Evolutionary conservation across 805 yeast genomes (phyloP).

Genomic region (Yamadazyma insecticola): DNA sequence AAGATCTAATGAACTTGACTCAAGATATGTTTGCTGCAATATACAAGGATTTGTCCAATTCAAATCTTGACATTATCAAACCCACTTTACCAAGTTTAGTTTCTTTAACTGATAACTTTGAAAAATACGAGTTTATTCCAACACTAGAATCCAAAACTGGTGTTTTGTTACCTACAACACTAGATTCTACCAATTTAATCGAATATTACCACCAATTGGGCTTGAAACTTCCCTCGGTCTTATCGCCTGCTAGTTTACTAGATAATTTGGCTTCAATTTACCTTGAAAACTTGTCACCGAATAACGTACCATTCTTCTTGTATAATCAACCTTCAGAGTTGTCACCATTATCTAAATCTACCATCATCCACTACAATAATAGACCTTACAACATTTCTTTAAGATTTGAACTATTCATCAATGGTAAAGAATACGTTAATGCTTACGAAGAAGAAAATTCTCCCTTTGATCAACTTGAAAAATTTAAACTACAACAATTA

Average conservation of each 20-base stretch:
- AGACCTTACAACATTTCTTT: conserved; percentile 44
- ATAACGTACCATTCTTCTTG: conserved; percentile 60
- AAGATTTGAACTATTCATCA: conserved; percentile 80
- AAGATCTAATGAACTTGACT: conserved; percentile 61
- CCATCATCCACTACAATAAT: conserved; percentile 22
- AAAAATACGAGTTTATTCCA: conserved; percentile 59
- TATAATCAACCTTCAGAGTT: conserved; percentile 77
- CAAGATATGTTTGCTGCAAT: conserved; percentile 50
- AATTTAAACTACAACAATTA: conserved; percentile 57
- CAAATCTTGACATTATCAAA: neutral
- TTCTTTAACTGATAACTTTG: conserved; percentile 12
- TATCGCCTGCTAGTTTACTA: conserved; percentile 55
- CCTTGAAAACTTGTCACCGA: conserved; percentile 49
- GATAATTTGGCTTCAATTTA: conserved; percentile 58
- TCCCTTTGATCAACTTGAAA: conserved; percentile 64
- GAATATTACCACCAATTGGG: conserved; percentile 36
- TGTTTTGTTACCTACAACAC: conserved; percentile 38
- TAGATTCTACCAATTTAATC: conserved; percentile 37
- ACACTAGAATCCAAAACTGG: conserved; percentile 57
- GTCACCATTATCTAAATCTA: conserved; percentile 86
- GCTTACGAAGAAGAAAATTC: conserved; percentile 96
- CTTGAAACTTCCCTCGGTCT: conserved; percentile 30
- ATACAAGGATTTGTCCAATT: conserved; percentile 21
- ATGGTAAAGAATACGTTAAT: conserved; percentile 78
- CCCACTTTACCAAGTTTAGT: conserved; percentile 13